Conservation (phyloP, 108 stramenopile genomes). For the Cylindrotheca closterium region DNA sequence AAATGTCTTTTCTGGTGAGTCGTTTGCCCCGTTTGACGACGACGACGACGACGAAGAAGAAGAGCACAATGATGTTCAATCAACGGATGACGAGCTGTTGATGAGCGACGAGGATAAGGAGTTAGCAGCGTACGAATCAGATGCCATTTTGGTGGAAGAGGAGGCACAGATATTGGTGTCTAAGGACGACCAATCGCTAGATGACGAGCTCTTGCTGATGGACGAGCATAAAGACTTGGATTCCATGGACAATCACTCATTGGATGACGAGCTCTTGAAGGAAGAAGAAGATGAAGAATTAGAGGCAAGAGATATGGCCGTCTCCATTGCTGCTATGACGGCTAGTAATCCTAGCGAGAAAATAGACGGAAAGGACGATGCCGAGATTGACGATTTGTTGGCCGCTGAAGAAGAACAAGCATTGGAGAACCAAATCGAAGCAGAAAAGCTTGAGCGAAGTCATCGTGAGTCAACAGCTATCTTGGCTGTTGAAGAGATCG, state of each 20-base stretch:
- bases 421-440: neutral
- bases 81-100: neutral
- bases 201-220: neutral
- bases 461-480: neutral
- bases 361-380: neutral
- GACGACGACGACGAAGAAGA: too few relatives aligned
- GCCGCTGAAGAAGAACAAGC: neutral
- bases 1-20: too few relatives aligned
- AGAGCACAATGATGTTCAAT: neutral
- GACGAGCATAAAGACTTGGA: too few relatives aligned
- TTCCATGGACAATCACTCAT: too few relatives aligned
- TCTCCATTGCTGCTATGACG: neutral
- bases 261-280: neutral
- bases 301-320: neutral
- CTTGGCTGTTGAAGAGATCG: neutral
- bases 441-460: neutral
- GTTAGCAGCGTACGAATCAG: neutral
- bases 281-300: neutral
- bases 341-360: neutral
- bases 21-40: too few relatives aligned
- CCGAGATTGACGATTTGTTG: neutral
- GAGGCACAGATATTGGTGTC: neutral
- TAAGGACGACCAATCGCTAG: neutral
- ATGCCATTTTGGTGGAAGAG: neutral
- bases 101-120: neutral